Evolutionary conservation across 2,329 filamentous ascomycete genomes (phyloP), one percentile per base, ranked within the genome.

Genomic region (Calcarisporium arbuscula): DNA sequence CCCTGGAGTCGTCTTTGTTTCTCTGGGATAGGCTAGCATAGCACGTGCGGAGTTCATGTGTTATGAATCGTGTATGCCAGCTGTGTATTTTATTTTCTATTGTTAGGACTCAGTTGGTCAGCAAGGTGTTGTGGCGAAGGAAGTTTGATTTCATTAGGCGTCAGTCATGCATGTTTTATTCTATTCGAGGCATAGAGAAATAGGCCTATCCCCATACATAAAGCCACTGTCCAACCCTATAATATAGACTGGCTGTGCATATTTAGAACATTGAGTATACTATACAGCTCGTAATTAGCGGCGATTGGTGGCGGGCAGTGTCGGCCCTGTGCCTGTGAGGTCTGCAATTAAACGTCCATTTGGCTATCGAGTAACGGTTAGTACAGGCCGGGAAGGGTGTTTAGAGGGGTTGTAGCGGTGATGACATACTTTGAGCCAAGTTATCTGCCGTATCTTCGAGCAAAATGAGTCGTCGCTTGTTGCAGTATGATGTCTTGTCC

Each of bases 401-500:
- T 12, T 18, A 6, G 22, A 19, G 19, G 12, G 9, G 70, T 75
- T 60, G 9, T 19, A 11, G 12, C n/a, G 21, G 3, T 6, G 16
- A 7, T 4, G 14, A 38, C 43, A 23, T 71, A 92, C 90, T 84
- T 55, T 85, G 80, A 49, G 85, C 88, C 34, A 98, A 67, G 50
- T 94, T 95, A 46, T 95, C 84, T 1, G 92, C 92, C 3, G 92
- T 96, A 50, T 95, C 87, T 36, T 88, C 86, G 15, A 98, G 70
- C 8, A 98, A 60, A 44, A 96, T 95, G 17, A 95, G 73, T 28
- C 92, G 76, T 35, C 92, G 76, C 61, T 92, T 90, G 60, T 85
- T 95, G 66, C 94, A 98, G 59, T 98, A 98, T 0, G 88, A 78
- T 5, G 90, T 98, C 72, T 95, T 96, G 61, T 98, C 90, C 79